Base-by-base conservation (phyloP, 441 rosid species). In the Melastoma candidum region DNA sequence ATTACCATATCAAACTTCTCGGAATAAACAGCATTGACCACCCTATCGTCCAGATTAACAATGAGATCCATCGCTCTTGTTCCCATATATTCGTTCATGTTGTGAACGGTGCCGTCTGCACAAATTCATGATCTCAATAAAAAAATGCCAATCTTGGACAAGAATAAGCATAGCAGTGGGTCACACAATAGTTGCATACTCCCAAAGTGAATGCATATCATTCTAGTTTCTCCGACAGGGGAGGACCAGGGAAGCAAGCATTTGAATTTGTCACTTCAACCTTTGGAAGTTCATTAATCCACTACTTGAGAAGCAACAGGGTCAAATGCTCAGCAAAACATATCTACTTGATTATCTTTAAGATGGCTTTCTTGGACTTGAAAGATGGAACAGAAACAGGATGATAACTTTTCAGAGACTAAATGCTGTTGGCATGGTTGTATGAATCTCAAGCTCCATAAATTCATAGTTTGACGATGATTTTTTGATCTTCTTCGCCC, bases 31-130 rank as follows among this genome's bases (percentile, higher is more conserved):
- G 57, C 58, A 63, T 53, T 62, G 25, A 71, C 50, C 52, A 65
- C 47, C 22, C 71, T 68, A 0, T 47, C 55, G 26, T 58, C 76
- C 44, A 68, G 45, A 56, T 51, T 63, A 39, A 66, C 58, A 32
- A 68, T 62, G 49, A 63, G 68, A 43, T 74, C 70, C 0, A 61
- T 65, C 45, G 73, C 69, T 26, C 60, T 66, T 58, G 85, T 83
- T 61, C 81, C 76, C 57, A 77, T 71, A 73, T 84, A 87, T 50
- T 81, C 96, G 36, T 80, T 80, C 64, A 87, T 64, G 74, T 80
- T 90, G 77, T 87, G 82, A 60, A 72, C 61, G 7, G 72, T 67
- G 54, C 84, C 84, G 49, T 90, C 97, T 90, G 73, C 69, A 73
- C 4, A 44, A 26, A 58, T 51, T 12, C 4, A 3, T 47, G 45